Percentiles rank a stretch among this genome's conserved stretches.
phyloP scores from a whole-genome alignment of 2,329 filamentous ascomycete species.

The Cytospora chrysosperma region DNA sequence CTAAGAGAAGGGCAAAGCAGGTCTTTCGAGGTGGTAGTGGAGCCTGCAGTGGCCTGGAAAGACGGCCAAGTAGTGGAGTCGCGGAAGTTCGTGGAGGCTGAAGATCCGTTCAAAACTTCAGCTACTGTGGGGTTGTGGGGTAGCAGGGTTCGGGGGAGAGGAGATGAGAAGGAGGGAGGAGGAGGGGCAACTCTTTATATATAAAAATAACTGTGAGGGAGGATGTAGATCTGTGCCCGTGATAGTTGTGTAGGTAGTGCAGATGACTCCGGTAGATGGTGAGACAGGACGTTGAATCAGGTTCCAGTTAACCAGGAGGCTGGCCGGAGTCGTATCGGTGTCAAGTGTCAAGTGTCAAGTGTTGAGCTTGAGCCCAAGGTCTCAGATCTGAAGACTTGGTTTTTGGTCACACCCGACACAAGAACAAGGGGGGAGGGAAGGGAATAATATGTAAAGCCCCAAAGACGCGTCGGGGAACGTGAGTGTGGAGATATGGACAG shows the following conservation, averaged over 20 bases:
- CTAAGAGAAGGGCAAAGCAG: slow-evolving; percentile 2
- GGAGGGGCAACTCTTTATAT: neutral
- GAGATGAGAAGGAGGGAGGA: neutral
- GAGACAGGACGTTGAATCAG: slow-evolving; percentile 4
- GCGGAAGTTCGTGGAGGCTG: neutral
- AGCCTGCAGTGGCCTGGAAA: slow-evolving; percentile 7
- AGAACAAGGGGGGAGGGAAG: neutral
- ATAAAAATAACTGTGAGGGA: neutral
- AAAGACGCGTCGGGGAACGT: neutral
- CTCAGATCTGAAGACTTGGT: neutral
- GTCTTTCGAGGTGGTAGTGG: slow-evolving; percentile 16
- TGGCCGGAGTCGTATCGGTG: neutral
- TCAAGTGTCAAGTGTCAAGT: neutral
- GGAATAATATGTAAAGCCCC: neutral
- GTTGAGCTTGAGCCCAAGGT: neutral
- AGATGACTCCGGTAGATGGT: neutral
- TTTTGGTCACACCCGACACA: neutral
- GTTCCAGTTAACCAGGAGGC: slow-evolving; percentile 1
- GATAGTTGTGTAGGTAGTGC: neutral
- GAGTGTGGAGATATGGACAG: neutral
- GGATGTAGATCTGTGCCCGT: neutral
- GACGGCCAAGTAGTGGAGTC: slow-evolving; percentile 2
- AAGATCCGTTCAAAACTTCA: neutral
- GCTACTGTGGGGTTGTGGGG: neutral
- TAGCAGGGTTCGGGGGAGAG: neutral